Conservation (phyloP, 2,329 filamentous ascomycete genomes). For the Daldinia sp. region DNA sequence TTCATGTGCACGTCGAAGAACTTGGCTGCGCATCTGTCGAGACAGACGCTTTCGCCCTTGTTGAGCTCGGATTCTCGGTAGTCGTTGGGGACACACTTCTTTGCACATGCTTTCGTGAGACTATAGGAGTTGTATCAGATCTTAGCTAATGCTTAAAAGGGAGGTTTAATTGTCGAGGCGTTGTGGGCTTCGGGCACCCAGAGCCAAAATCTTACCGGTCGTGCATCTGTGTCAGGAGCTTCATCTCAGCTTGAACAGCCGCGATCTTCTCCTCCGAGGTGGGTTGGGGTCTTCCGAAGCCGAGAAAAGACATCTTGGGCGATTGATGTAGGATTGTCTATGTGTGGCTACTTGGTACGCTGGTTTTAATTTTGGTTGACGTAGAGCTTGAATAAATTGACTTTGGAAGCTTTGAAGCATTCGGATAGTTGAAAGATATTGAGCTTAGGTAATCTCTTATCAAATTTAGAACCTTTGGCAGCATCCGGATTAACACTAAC, state of each 20-base stretch:
- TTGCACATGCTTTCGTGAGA: conserved; percentile 85
- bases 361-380: conserved; percentile 8
- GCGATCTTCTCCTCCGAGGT: conserved; percentile 97
- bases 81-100: conserved; percentile 90
- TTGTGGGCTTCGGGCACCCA: not conserved
- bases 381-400: conserved; percentile 15
- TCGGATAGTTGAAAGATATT: conserved; percentile 4
- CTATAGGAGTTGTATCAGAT: conserved; percentile 54
- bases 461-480: conserved; percentile 41
- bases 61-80: conserved; percentile 98
- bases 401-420: not conserved
- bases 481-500: conserved; percentile 36
- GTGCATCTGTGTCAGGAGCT: conserved; percentile 98
- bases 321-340: not conserved
- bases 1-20: conserved; percentile 99
- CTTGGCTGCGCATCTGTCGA: conserved; percentile 96
- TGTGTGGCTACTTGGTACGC: not conserved
- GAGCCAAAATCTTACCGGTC: conserved; percentile 73
- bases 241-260: conserved; percentile 94
- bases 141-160: not conserved
- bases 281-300: conserved; percentile 79
- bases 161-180: not conserved
- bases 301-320: conserved; percentile 74
- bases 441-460: not conserved
- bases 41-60: conserved; percentile 98